Evolutionary conservation across 192 early-diverging fungal genomes (phyloP).

Genomic region (Entomortierella chlamydospora): DNA sequence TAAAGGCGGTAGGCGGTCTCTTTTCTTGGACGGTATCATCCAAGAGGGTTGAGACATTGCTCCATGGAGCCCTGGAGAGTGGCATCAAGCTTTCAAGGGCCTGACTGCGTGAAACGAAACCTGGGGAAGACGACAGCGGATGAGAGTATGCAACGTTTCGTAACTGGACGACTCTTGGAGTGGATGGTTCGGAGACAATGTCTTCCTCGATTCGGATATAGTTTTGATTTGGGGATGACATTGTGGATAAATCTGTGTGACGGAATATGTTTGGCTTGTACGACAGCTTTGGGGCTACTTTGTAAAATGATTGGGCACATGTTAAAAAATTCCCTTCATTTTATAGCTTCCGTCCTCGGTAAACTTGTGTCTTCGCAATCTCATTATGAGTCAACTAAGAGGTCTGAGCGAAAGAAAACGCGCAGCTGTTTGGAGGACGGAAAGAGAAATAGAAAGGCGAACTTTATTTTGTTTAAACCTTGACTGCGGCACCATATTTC

Average conservation of each 20-base stretch:
- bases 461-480: too few relatives aligned
- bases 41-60: constrained; percentile 4
- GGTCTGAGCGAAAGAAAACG: neutral
- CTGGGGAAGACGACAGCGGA: neutral
- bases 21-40: neutral
- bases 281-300: too few relatives aligned
- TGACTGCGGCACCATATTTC: too few relatives aligned
- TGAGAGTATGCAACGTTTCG: constrained; percentile 25
- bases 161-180: constrained; percentile 13
- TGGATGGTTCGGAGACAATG: neutral
- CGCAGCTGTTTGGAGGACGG: neutral
- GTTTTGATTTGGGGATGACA: neutral
- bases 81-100: constrained; percentile 17
- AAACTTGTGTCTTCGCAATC: neutral
- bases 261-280: neutral
- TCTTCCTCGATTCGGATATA: neutral
- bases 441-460: neutral
- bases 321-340: neutral
- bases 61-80: constrained; percentile 2
- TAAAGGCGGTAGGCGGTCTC: neutral
- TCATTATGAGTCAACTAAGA: neutral
- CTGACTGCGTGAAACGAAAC: neutral
- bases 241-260: neutral
- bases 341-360: neutral
- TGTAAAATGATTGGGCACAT: neutral